Evolutionary conservation across 805 yeast species (phyloP).

Genomic region (Myxozyma neotropica): DNA sequence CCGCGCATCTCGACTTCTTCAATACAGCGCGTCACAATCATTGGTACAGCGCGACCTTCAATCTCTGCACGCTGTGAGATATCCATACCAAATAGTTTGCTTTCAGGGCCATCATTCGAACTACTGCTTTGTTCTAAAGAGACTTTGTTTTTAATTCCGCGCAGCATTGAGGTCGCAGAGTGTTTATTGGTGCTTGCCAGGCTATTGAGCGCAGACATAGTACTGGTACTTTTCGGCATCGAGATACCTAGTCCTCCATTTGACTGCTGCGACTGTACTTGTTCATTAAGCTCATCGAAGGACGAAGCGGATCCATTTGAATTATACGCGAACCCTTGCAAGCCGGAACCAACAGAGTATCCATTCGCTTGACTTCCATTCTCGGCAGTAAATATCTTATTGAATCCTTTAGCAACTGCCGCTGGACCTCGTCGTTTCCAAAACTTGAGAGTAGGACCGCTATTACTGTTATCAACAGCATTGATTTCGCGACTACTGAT

Average conservation of each 20-base stretch:
- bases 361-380: too few relatives aligned
- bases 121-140: background rate
- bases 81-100: slow-evolving; percentile 48
- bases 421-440: slow-evolving; percentile 46
- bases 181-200: slow-evolving; percentile 11
- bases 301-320: background rate
- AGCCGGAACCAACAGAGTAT: background rate
- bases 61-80: slow-evolving; percentile 62
- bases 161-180: slow-evolving; percentile 13
- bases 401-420: slow-evolving; percentile 42
- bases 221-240: slow-evolving; percentile 31
- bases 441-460: slow-evolving; percentile 17
- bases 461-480: background rate
- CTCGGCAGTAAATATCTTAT: slow-evolving; percentile 40
- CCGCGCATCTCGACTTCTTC: slow-evolving; percentile 78
- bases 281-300: slow-evolving; percentile 4
- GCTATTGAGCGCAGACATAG: slow-evolving; percentile 35
- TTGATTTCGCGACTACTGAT: slow-evolving; percentile 4
- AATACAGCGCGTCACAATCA: slow-evolving; percentile 70
- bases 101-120: background rate
- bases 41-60: slow-evolving; percentile 69
- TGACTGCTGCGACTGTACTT: background rate
- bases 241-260: slow-evolving; percentile 16
- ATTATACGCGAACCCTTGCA: background rate
- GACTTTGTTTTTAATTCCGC: slow-evolving; percentile 14